Base-by-base conservation (phyloP, 148 eudicot species). In the Amaranthus cruentus region DNA sequence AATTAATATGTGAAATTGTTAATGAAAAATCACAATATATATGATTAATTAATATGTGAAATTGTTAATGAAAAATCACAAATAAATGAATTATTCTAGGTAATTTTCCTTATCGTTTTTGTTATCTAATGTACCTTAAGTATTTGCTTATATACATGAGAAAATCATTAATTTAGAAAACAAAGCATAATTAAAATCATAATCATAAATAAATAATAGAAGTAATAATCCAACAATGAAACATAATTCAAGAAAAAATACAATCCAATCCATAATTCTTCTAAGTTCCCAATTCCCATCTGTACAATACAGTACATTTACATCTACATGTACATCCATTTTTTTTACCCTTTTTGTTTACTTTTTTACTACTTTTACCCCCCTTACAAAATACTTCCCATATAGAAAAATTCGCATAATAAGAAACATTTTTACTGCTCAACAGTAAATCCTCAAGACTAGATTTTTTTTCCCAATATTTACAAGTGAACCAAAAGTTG, bases 381-480 rank as follows among this genome's bases (percentile, higher is more conserved):
- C 48, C 14, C 12, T 10, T n/a, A 50, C 6, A n/a, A 7, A 65
- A 55, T 72, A 70, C 60, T 75, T 71, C 80, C 80, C 66, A 71
- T 49, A 56, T 62, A 55, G 4, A 48, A 47, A 18, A 47, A 18
- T 14, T 70, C 80, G 56, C 75, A 77, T 71, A 77, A 77, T 66
- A 70, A 75, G 80, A 77, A 71, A 77, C 80, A 77, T 38, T 62
- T 61, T 28, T 28, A 28, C 38, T 28, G 38, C 38, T 28, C 38
- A 28, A 28, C 13, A 21, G 2, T 76, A 14, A n/a, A 10, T 5
- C 7, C 5, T 51, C 38, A 28, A 28, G 38, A 28, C 38, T 28
- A 28, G 38, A 28, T 53, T 9, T 13, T 12, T 4, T 43, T 3
- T 43, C 14, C 71, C 47, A 47, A 64, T 53, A 59, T 72, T 6